Evolutionary conservation across 169 alveolate genomes (phyloP).

Genomic region (Plasmodium falciparum): DNA sequence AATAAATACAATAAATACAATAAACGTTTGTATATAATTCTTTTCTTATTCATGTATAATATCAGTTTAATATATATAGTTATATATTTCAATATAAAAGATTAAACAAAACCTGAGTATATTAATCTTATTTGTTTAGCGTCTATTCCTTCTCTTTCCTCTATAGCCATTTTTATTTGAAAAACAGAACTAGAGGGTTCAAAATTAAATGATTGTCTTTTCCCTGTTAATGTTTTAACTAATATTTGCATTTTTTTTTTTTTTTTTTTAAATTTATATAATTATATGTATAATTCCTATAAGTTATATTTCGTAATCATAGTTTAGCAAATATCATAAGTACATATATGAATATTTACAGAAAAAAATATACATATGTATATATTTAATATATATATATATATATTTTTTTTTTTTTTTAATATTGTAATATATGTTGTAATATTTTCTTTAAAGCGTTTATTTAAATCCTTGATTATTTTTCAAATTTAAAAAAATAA

Average conservation of each 20-base stretch:
- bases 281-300: conserved; percentile 2
- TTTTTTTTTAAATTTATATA: neutral
- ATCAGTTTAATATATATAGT: neutral
- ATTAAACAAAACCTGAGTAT: conserved; percentile 83
- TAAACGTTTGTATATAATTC: neutral
- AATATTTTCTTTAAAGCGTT: too few species aligned
- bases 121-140: conserved; percentile 93
- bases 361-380: too few species aligned
- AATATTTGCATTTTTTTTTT: conserved; percentile 89
- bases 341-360: too few species aligned
- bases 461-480: too few species aligned
- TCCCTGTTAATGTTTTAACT: conserved; percentile 95
- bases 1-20: too few species aligned
- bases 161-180: conserved; percentile 95
- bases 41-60: neutral
- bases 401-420: too few species aligned
- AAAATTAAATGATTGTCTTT: conserved; percentile 93
- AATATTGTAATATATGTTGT: too few species aligned
- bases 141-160: conserved; percentile 93
- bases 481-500: too few species aligned
- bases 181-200: conserved; percentile 95
- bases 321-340: too few species aligned
- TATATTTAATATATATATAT: too few species aligned
- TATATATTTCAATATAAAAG: conserved; percentile 2
- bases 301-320: conserved; percentile 55